Percentiles rank a stretch among this genome's conserved stretches.
Conservation (phyloP, 2,329 filamentous ascomycete species). For the Bipolaris victoriae region DNA sequence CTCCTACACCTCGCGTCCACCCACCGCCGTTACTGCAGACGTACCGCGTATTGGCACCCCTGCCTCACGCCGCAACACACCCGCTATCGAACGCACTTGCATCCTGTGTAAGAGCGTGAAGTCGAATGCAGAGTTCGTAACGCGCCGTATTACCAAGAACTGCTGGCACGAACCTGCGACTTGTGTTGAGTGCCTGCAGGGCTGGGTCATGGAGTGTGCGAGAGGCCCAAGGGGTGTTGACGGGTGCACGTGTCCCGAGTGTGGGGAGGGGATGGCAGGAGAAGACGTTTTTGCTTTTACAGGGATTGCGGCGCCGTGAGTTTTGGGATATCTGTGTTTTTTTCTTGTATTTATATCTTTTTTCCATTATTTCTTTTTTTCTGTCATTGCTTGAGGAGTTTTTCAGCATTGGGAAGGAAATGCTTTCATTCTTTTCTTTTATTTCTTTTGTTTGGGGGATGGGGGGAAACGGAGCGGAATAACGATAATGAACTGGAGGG, state of each 20-base stretch:
- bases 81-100: constrained; percentile 31
- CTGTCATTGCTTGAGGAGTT: background rate
- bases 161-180: constrained; percentile 41
- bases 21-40: background rate
- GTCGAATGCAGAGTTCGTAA: constrained; percentile 28
- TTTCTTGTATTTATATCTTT: background rate
- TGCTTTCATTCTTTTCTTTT: background rate
- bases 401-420: no score
- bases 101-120: constrained; percentile 36
- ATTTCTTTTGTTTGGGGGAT: background rate
- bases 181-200: constrained; percentile 35
- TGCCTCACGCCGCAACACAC: constrained; percentile 25
- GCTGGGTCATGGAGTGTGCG: constrained; percentile 34
- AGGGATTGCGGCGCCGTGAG: constrained; percentile 14
- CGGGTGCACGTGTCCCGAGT: constrained; percentile 39
- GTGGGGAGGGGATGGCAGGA: constrained; percentile 31
- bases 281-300: constrained; percentile 37
- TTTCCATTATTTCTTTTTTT: background rate
- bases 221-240: constrained; percentile 23
- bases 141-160: constrained; percentile 28
- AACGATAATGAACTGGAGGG: background rate
- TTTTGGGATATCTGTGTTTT: background rate
- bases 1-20: constrained; percentile 8
- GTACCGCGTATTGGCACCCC: constrained; percentile 16
- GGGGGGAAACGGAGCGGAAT: background rate